Conservation (phyloP, 495 filamentous ascomycete genomes). For the Tuber aestivum region DNA sequence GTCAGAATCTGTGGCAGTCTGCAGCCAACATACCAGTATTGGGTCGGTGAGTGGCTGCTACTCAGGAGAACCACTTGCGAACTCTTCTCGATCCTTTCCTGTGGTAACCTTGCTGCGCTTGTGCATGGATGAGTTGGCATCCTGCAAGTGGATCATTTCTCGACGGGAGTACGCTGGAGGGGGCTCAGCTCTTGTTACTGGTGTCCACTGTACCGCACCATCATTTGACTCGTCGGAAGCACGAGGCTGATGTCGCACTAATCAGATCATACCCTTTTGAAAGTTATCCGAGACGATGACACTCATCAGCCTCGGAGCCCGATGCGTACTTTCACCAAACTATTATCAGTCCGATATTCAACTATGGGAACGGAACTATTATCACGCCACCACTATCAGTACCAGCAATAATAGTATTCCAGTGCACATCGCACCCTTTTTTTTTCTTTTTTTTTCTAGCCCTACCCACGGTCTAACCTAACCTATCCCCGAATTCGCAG, state of each 20-base stretch:
- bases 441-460: neutral
- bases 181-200: neutral
- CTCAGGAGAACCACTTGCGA: neutral
- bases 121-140: neutral
- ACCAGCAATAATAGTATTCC: neutral
- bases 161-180: neutral
- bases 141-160: neutral
- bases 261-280: neutral
- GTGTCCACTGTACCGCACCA: neutral
- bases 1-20: neutral
- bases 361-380: neutral
- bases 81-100: neutral
- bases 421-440: neutral
- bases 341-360: neutral
- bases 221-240: neutral
- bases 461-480: neutral
- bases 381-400: neutral
- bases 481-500: neutral
- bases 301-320: neutral
- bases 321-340: neutral
- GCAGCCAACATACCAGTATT: neutral
- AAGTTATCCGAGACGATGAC: neutral
- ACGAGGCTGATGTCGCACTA: neutral
- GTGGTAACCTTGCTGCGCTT: neutral
- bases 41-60: neutral